Conservation (phyloP, 768 basidiomycete genomes). For the Chalciporus piperatus region DNA sequence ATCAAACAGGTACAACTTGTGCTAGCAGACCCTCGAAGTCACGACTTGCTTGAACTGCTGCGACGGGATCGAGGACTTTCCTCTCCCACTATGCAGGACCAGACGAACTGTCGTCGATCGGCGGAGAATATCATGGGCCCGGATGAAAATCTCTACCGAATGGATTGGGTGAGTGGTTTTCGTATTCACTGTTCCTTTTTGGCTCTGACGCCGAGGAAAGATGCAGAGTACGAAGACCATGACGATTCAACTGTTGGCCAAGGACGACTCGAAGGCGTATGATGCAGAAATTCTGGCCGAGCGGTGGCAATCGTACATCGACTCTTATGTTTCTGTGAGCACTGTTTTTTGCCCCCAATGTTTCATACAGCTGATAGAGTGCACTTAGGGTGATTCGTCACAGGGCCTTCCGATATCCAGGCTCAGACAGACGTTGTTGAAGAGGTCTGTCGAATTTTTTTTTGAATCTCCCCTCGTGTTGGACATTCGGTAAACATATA, state of each 20-base stretch:
- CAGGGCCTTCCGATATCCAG: constrained; percentile 48
- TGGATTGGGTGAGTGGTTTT: constrained; percentile 65
- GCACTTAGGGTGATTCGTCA: constrained; percentile 52
- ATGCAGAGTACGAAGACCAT: constrained; percentile 62
- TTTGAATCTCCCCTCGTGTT: background rate
- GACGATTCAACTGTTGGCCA: constrained; percentile 74
- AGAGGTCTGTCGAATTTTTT: constrained; percentile 43
- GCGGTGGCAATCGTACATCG: constrained; percentile 78
- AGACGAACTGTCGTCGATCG: constrained; percentile 61
- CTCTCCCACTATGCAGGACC: constrained; percentile 66
- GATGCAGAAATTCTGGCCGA: constrained; percentile 75
- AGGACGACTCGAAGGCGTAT: constrained; percentile 72
- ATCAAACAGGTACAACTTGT: constrained; percentile 88
- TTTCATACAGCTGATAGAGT: background rate
- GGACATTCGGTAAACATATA: background rate
- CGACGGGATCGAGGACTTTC: constrained; percentile 63
- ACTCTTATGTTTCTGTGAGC: constrained; percentile 68
- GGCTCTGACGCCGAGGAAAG: constrained; percentile 34
- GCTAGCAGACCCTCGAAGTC: constrained; percentile 65
- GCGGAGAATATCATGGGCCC: constrained; percentile 70
- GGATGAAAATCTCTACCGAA: constrained; percentile 75
- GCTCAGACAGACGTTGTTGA: constrained; percentile 61
- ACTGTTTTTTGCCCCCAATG: background rate
- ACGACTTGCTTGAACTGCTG: constrained; percentile 67
- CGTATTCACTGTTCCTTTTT: background rate